A percentile compares a stretch with the other conserved stretches of the same genome.
phyloP scores from a whole-genome alignment of 139 green algal species.

The Chlorella sp. region DNA sequence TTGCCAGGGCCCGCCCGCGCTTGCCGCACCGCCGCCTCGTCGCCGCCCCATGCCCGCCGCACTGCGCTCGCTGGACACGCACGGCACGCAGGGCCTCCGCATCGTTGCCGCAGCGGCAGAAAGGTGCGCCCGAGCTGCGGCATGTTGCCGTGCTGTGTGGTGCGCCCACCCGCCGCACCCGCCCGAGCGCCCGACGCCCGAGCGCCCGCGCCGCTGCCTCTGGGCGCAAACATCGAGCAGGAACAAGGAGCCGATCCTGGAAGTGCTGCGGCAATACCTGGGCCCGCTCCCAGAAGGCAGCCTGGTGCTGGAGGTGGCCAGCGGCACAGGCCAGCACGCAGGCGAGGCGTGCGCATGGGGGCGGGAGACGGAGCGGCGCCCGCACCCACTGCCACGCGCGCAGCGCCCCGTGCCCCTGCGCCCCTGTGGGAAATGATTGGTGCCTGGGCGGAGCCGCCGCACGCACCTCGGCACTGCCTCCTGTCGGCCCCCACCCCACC shows the following conservation, averaged over 20 bases:
- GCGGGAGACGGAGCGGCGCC: too few species aligned
- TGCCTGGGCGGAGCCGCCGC: background rate
- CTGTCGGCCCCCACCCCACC: background rate
- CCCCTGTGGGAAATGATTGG: too few species aligned
- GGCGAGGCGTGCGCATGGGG: too few species aligned
- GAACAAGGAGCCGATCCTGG: slow-evolving; percentile 36
- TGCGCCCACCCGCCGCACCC: too few species aligned
- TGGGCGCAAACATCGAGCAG: too few species aligned
- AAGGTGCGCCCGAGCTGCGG: background rate
- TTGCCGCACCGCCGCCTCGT: background rate
- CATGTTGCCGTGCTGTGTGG: too few species aligned
- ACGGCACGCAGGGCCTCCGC: background rate
- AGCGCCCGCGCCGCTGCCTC: too few species aligned
- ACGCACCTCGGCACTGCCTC: background rate
- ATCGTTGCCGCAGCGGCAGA: slow-evolving; percentile 6
- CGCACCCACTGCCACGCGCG: too few species aligned
- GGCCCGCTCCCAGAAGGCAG: background rate
- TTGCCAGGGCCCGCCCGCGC: background rate
- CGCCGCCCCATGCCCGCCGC: background rate
- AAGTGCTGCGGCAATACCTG: background rate
- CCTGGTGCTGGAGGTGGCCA: slow-evolving; percentile 20
- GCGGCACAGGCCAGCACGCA: slow-evolving; percentile 19
- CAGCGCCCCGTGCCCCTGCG: too few species aligned
- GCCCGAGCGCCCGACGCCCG: too few species aligned
- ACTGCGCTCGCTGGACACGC: slow-evolving; percentile 3